These are phyloP conservation scores for Marsdenia floribunda DNA, from an alignment of 257 asterid species.

Conservation along the genomic window DNA sequence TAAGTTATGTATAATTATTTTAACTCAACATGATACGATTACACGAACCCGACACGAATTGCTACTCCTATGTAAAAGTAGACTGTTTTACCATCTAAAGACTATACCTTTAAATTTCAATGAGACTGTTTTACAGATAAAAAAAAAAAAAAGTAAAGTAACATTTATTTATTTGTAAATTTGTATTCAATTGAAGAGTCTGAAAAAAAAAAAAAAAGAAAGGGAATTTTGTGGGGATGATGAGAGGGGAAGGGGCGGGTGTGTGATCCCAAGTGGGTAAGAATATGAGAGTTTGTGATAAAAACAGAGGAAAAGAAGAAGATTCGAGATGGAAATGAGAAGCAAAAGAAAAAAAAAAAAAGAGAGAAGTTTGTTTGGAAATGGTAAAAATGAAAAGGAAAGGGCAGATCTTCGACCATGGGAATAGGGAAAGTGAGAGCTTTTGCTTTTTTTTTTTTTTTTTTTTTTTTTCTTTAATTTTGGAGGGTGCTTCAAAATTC, in stretches of 20 bases:
- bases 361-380: slow-evolving; percentile 7
- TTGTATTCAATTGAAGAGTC: slow-evolving; percentile 27
- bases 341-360: slow-evolving; percentile 22
- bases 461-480: slow-evolving; percentile 9
- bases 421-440: slow-evolving; percentile 31
- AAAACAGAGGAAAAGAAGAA: slow-evolving; percentile 24
- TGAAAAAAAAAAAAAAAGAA: slow-evolving; percentile 35
- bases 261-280: slow-evolving; percentile 29
- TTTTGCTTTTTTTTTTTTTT: slow-evolving; percentile 19
- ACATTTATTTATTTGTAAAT: no score
- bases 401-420: slow-evolving; percentile 34
- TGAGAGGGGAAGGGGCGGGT: slow-evolving; percentile 5
- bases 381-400: slow-evolving; percentile 15
- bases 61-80: no score
- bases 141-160: no score
- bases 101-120: no score
- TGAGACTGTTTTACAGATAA: no score
- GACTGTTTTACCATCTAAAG: no score
- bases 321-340: slow-evolving; percentile 39
- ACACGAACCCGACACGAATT: no score
- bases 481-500: slow-evolving; percentile 22
- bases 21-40: no score
- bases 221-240: background rate
- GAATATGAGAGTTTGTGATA: slow-evolving; percentile 33
- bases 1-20: no score